phyloP scores from a whole-genome alignment of 192 early-diverging fungal genomes.

The Rhizophagus clarus region DNA sequence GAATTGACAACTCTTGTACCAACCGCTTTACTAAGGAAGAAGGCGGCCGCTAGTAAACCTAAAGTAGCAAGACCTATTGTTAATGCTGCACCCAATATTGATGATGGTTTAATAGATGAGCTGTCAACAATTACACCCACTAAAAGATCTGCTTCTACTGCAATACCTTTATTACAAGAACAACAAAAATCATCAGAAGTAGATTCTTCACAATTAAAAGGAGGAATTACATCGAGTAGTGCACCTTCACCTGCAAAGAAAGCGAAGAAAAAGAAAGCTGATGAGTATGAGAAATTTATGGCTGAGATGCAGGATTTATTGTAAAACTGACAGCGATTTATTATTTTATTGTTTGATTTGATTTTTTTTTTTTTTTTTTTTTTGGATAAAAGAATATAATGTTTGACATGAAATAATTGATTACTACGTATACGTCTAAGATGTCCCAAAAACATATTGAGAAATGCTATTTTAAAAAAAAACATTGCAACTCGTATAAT shows the following conservation, averaged over 20 bases:
- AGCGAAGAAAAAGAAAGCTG: constrained; percentile 43
- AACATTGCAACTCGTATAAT: too few species aligned
- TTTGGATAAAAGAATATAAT: too few species aligned
- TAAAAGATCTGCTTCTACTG: constrained; percentile 14
- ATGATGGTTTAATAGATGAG: constrained; percentile 34
- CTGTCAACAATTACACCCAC: not conserved
- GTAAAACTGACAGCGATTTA: too few species aligned
- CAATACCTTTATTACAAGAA: constrained; percentile 18
- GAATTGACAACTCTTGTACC: constrained; percentile 78
- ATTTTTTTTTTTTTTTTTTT: too few species aligned
- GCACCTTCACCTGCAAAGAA: constrained; percentile 30
- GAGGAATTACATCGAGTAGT: not conserved
- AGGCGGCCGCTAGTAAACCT: constrained; percentile 42
- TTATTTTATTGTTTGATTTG: too few species aligned
- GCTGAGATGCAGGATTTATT: constrained; percentile 52
- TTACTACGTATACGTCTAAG: too few species aligned
- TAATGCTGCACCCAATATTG: constrained; percentile 73
- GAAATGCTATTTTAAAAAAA: too few species aligned
- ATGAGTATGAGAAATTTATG: constrained; percentile 70
- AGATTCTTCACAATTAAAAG: not conserved
- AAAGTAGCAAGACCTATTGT: constrained; percentile 59
- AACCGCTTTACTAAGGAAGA: constrained; percentile 57
- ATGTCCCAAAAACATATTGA: too few species aligned
- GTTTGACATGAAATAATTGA: too few species aligned
- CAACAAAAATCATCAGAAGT: not conserved